A percentile compares a stretch with the other conserved stretches of the same genome.
These are phyloP conservation scores for Nemania sp. DNA, from an alignment of 2,329 filamentous ascomycete species.

Conservation along the genomic window DNA sequence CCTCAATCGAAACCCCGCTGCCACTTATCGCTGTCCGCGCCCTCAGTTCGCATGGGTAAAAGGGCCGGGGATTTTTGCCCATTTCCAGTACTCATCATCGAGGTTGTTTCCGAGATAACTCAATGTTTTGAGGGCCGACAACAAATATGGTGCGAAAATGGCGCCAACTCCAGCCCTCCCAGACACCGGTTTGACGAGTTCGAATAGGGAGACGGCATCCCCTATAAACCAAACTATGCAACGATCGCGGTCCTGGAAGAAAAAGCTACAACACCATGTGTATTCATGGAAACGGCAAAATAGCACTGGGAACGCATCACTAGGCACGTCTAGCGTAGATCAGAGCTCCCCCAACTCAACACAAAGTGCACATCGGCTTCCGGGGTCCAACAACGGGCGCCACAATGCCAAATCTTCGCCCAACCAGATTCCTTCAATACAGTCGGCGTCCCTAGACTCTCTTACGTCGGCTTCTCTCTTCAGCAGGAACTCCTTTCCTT, in stretches of 20 bases:
- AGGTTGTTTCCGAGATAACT: background rate
- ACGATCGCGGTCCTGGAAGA: constrained; percentile 17
- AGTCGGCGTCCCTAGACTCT: constrained; percentile 18
- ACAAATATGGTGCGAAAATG: constrained; percentile 8
- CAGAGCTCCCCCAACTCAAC: constrained; percentile 1
- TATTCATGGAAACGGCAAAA: constrained; percentile 21
- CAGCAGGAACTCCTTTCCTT: constrained; percentile 31
- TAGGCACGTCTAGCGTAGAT: background rate
- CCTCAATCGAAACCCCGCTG: constrained; percentile 30
- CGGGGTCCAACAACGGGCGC: background rate
- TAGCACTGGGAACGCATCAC: background rate
- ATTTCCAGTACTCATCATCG: background rate
- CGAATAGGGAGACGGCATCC: background rate
- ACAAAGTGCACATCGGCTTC: background rate
- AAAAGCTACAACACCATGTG: constrained; percentile 23
- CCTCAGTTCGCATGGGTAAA: background rate
- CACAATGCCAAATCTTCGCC: background rate
- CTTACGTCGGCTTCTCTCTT: constrained; percentile 28
- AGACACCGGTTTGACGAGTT: background rate
- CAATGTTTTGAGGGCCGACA: background rate
- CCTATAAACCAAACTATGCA: background rate
- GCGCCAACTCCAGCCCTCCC: background rate
- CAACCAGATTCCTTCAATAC: background rate
- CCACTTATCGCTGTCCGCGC: background rate
- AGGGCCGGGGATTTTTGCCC: background rate